Percentiles rank a stretch among this genome's conserved stretches.
Evolutionary conservation across 2,329 filamentous ascomycete species (phyloP).

Genomic region (Sclerotinia spermophila): DNA sequence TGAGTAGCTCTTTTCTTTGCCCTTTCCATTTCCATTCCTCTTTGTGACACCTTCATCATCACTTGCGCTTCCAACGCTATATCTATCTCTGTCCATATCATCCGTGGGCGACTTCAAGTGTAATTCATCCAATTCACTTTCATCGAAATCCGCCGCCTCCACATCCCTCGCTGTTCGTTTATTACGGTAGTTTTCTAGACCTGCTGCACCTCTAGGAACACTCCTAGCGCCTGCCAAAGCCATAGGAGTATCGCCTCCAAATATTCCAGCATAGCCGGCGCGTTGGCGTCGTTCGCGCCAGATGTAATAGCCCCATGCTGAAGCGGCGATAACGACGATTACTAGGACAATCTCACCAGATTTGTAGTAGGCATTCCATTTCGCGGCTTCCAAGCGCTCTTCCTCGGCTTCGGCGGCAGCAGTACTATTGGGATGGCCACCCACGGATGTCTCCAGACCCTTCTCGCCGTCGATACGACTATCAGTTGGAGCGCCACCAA

Average conservation of each 20-base stretch:
- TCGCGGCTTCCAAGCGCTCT: slow-evolving; percentile 60
- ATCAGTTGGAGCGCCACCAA: slow-evolving; percentile 69
- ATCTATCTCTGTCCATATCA: slow-evolving; percentile 45
- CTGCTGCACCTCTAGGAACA: slow-evolving; percentile 34
- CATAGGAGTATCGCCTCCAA: slow-evolving; percentile 35
- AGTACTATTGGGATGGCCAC: slow-evolving; percentile 64
- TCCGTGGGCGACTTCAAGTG: slow-evolving; percentile 40
- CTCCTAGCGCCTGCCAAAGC: slow-evolving; percentile 31
- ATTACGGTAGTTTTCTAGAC: slow-evolving; percentile 47
- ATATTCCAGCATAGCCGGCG: slow-evolving; percentile 49
- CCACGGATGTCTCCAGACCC: slow-evolving; percentile 61
- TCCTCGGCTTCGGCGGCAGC: slow-evolving; percentile 59
- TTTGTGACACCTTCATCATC: slow-evolving; percentile 45
- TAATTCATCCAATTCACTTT: slow-evolving; percentile 61
- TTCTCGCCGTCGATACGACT: slow-evolving; percentile 69
- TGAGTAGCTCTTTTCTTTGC: slow-evolving; percentile 19
- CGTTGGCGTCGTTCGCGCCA: slow-evolving; percentile 59
- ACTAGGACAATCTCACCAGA: slow-evolving; percentile 68
- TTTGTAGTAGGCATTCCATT: slow-evolving; percentile 68
- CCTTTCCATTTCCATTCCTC: slow-evolving; percentile 28
- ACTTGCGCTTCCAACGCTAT: slow-evolving; percentile 55
- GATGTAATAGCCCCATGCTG: slow-evolving; percentile 60
- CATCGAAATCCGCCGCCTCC: slow-evolving; percentile 63
- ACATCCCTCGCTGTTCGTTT: slow-evolving; percentile 50
- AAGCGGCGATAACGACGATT: slow-evolving; percentile 60